Base-by-base conservation (phyloP, 176 grass and related monocot species). In the Avena atlantica region DNA sequence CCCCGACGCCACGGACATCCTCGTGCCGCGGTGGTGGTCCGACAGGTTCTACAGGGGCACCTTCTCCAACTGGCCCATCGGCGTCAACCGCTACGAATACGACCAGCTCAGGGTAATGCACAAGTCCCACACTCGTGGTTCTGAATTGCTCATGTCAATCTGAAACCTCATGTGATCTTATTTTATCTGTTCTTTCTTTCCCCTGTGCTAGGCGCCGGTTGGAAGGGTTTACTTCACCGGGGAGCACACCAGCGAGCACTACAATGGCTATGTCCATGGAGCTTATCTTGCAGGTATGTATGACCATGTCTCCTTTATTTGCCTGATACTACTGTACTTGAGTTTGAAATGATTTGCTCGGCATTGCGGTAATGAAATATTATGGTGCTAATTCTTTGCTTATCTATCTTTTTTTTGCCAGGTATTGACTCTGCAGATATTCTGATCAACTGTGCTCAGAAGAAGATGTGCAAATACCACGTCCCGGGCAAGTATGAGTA, bases 171-270 rank as follows among this genome's bases (percentile, higher is more conserved):
- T 65, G 24, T 65, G 62, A 29, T 64, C 45, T 47, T 4, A 34
- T 64, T 8, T 47, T 47, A 47, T 47, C 45, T 48, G 45, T 48
- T 48, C 45, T 48, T 48, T 48, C 9, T 4, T 13, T 8, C 1
- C 21, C 51, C 4, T 20, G 6, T 9, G 0, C 0, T 25, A 95
- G 94, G 91, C 91, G 20, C 91, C 91, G 2, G 68, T 96, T 13
- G 94, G 82, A 12, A 93, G 91, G 74, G 85, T 96, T 81, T 93
- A 96, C 71, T 95, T 95, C 86, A 95, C 91, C 0, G 91, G 93
- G 3, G 90, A 95, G 86, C 93, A 95, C 81, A 95, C 91, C 3
- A 93, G 93, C 17, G 70, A 81, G 40, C 84, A 93, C 74, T 95
- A 95, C 80, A 95, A 87, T 51, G 91, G 93, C 4, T 95, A 95